A percentile compares a stretch with the other conserved stretches of the same genome.
These are phyloP conservation scores for Dioscorea zingiberensis DNA, from an alignment of 106 monocot species.

Conservation along the genomic window DNA sequence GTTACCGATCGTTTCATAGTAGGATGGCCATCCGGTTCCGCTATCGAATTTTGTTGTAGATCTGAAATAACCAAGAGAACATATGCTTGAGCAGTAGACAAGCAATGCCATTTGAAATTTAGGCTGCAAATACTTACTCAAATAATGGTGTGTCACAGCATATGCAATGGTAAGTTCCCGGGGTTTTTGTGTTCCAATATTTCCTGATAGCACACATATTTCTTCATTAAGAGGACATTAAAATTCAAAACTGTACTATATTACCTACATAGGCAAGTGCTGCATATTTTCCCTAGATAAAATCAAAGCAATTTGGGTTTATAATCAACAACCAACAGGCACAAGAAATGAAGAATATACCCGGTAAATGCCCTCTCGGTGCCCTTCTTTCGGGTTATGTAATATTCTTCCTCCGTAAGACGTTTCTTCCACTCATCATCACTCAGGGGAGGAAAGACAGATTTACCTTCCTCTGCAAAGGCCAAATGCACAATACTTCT, in stretches of 20 bases:
- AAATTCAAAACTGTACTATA: background rate
- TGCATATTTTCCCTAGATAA: background rate
- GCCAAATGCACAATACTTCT: background rate
- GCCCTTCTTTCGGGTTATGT: constrained; percentile 77
- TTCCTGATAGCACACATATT: constrained; percentile 35
- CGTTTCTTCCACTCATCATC: constrained; percentile 83
- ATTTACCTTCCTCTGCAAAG: constrained; percentile 18
- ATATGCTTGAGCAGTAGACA: background rate
- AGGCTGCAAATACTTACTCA: constrained; percentile 43
- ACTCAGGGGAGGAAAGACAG: constrained; percentile 30
- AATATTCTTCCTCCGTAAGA: constrained; percentile 62
- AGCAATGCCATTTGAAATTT: background rate
- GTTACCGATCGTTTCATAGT: constrained; percentile 57
- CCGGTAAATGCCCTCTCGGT: constrained; percentile 98
- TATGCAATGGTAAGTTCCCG: constrained; percentile 83
- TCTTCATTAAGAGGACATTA: background rate
- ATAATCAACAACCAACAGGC: background rate
- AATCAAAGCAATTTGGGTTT: background rate
- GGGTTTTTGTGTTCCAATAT: constrained; percentile 85
- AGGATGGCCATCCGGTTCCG: constrained; percentile 97
- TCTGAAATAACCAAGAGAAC: constrained; percentile 17
- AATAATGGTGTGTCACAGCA: constrained; percentile 90
- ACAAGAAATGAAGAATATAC: constrained; percentile 23
- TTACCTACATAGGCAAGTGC: background rate
- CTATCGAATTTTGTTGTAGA: constrained; percentile 86